Evolutionary conservation across 345 rosid genomes (phyloP), one percentile per base, ranked within the genome.

Genomic region (Excoecaria cochinchinensis): DNA sequence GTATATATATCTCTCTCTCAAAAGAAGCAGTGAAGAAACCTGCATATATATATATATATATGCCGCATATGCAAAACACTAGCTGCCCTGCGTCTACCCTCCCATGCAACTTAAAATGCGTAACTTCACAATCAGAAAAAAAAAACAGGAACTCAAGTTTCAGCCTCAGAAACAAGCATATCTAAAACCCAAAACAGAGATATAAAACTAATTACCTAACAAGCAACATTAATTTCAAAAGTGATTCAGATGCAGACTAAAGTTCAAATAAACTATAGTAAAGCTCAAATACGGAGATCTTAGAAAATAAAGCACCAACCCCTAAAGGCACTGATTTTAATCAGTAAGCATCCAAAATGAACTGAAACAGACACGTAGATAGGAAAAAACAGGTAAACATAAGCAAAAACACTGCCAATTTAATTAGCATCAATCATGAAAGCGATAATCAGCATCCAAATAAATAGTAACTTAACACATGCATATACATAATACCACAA

Each of bases 61-160:
- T 31, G 31, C 31, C 2, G 31, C 99, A 96, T 96, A 75, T 80
- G 80, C 72, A 84, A 84, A 78, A 74, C 65, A 78, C 93, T 90
- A 89, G 73, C 77, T 76, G 69, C 69, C 71, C 8, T 66, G 71
- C 64, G 73, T 76, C 16, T 74, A 58, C 69, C 80, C 83, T 85
- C 85, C 90, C 94, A 90, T 86, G 78, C 81, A 88, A 82, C 83
- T 61, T 22, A 17, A 71, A 71, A 48, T 15, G 61, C 73, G 76
- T 76, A 77, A 24, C 55, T 31, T 76, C 77, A 80, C 17, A 36
- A 19, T 22, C 16, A 46, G 1, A 75, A 58, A 17, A 16, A 75
- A 58, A 17, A 16, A 58, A 72, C 72, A 67, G 38, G 36, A 73
- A 47, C 24, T 50, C 48, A 44, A 44, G 48, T 5, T 44, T 44